A percentile compares a stretch with the other conserved stretches of the same genome.
Conservation (phyloP, 2,329 filamentous ascomycete species). For the Pseudogymnoascus sp. region DNA sequence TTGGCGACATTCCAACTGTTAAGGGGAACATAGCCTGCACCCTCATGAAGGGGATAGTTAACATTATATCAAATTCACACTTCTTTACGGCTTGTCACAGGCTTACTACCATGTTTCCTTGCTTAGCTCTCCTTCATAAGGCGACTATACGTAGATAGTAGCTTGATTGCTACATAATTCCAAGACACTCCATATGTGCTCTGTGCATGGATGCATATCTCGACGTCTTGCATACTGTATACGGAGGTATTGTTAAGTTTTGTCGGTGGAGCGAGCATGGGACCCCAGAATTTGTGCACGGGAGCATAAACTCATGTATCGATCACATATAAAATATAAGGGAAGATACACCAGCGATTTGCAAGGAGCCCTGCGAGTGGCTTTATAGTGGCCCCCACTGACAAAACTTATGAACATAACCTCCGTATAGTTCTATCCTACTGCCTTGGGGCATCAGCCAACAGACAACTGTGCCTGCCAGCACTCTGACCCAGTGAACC, state of each 20-base stretch:
- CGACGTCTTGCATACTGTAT: background rate
- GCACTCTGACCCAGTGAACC: background rate
- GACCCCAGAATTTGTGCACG: no score
- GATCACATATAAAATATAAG: no score
- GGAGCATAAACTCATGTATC: no score
- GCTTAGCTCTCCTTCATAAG: background rate
- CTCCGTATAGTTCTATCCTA: background rate
- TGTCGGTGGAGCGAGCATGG: no score
- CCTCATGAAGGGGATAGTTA: background rate
- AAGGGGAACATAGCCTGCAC: background rate
- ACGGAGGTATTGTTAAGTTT: no score
- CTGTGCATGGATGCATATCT: background rate
- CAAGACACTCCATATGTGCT: background rate
- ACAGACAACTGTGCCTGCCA: background rate
- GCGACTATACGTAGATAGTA: background rate
- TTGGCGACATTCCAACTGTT: background rate
- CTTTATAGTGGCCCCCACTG: no score
- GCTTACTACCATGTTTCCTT: background rate
- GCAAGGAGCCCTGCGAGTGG: no score
- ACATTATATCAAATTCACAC: background rate
- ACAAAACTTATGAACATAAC: no score
- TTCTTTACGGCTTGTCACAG: background rate
- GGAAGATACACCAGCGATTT: no score
- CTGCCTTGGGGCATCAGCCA: background rate
- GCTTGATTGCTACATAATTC: background rate